phyloP scores from a whole-genome alignment of 2,329 filamentous ascomycete genomes.

The Talaromyces sp. region DNA sequence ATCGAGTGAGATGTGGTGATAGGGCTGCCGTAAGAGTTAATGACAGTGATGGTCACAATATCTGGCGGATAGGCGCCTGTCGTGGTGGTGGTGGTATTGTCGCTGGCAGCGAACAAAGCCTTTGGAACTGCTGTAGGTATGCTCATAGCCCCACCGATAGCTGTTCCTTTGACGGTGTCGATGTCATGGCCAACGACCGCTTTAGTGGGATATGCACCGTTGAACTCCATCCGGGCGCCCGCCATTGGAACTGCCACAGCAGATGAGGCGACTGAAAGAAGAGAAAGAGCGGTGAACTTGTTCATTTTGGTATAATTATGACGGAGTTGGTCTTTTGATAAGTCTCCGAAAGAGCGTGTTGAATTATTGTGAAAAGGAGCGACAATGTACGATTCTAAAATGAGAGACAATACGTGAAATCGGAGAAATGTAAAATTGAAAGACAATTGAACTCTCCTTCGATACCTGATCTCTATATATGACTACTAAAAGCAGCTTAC shows the following conservation, averaged over 20 bases:
- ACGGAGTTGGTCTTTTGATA: neutral
- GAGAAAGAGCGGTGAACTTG: neutral
- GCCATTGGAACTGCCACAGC: neutral
- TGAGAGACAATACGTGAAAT: neutral
- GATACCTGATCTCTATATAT: neutral
- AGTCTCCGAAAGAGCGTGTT: neutral
- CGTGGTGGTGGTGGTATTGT: neutral
- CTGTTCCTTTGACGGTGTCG: neutral
- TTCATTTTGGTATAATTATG: neutral
- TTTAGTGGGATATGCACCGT: neutral
- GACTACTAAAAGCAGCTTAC: neutral
- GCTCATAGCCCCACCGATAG: neutral
- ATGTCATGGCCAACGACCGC: neutral
- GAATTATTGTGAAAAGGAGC: neutral
- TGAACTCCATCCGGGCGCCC: neutral
- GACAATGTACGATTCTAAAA: neutral
- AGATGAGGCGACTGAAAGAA: neutral
- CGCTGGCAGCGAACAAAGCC: neutral
- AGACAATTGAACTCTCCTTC: neutral
- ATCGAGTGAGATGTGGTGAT: constrained; percentile 9
- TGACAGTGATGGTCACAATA: constrained; percentile 8
- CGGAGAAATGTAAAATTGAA: neutral
- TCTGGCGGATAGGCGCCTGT: neutral
- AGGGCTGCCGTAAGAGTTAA: constrained; percentile 3
- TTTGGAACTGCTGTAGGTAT: neutral